Base-by-base conservation (phyloP, 495 filamentous ascomycete genomes). In the Tuber melanosporum region DNA sequence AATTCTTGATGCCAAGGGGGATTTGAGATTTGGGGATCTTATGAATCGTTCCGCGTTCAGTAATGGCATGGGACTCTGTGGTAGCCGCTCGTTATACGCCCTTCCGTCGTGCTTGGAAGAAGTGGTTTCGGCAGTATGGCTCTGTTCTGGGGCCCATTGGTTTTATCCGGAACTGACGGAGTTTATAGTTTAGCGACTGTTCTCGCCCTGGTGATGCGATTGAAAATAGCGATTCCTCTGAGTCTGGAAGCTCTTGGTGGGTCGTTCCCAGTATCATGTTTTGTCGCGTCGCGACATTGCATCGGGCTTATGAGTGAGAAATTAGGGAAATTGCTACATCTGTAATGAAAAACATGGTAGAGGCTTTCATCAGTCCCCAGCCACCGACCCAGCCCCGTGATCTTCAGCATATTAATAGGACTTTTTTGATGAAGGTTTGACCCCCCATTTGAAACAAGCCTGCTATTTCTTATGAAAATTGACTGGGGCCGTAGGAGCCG, bases 81-180 rank as follows among this genome's bases (percentile, higher is more conserved):
- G 87, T 9, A 87, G 86, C 74, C 85, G 86, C 76, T 79, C 85
- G 22, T 83, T 86, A 22, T 87, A 87, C 75, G 84, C 87, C 9
- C 87, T 86, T 83, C 86, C 87, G 19, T 83, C 87, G 9, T 87
- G 85, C 78, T 42, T 88, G 46, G 87, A 87, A 78, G 85, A 86
- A 46, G 82, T 87, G 15, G 75, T 83, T 73, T 76, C 82, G 43
- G 78, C 78, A 71, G 79, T 81, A 77, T 73, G 75, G 71, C 42
- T 62, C 26, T 45, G 5, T 12, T 62, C 52, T 20, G 70, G 42
- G 47, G 36, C 22, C 70, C 22, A 44, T n/a, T 19, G 49, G 42
- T 71, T 73, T 45, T 52, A 52, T 36, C 26, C 57, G 14, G 57
- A 36, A 26, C 57, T 66, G 15, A 66, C 14, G n/a, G 52, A 43